Evolutionary conservation across 306 rosid species (phyloP).

Genomic region (Amphicarpaea edgeworthii): DNA sequence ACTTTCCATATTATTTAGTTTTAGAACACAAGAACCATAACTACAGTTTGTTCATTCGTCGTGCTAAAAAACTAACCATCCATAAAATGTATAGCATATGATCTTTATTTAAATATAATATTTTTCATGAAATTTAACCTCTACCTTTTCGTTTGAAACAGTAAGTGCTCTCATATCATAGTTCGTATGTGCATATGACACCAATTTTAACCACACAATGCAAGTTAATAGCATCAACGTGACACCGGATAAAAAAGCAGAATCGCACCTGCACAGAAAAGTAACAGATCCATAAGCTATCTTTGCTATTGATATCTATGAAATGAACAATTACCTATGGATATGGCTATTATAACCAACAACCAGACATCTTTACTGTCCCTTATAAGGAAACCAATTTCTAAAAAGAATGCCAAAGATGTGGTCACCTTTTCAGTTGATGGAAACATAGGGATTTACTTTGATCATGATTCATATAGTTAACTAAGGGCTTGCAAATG

Average conservation of each 20-base stretch:
- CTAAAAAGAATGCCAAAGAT: not conserved
- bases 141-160: constrained; percentile 68
- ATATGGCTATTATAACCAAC: constrained; percentile 25
- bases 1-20: not conserved
- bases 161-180: constrained; percentile 72
- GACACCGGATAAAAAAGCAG: constrained; percentile 80
- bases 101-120: constrained; percentile 15
- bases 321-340: constrained; percentile 17
- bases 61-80: constrained; percentile 34
- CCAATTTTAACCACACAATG: constrained; percentile 89
- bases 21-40: constrained; percentile 9
- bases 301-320: constrained; percentile 20
- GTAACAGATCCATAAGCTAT: constrained; percentile 32
- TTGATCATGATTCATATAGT: constrained; percentile 1
- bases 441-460: constrained; percentile 30
- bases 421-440: constrained; percentile 22
- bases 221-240: constrained; percentile 86
- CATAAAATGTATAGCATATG: constrained; percentile 4
- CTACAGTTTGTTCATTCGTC: constrained; percentile 35
- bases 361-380: constrained; percentile 1
- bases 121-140: constrained; percentile 5
- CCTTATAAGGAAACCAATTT: constrained; percentile 19
- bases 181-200: constrained; percentile 85
- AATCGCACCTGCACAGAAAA: constrained; percentile 73
- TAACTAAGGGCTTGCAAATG: constrained; percentile 24